phyloP scores from a whole-genome alignment of 495 filamentous ascomycete genomes.

The Xylaria sp. region DNA sequence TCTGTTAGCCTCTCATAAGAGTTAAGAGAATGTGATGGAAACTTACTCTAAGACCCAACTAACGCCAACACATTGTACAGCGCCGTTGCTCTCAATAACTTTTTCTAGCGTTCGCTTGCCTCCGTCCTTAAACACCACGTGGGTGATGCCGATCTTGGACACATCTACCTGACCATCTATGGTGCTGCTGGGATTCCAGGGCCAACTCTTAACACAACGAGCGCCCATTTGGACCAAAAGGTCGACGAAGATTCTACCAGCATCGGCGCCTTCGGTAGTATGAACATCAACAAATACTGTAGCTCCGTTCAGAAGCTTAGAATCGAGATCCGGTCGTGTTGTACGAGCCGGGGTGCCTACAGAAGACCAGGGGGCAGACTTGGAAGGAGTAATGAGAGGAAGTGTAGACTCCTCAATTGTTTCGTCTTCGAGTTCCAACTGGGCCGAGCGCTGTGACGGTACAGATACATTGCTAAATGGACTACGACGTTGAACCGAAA shows the following conservation, averaged over 20 bases:
- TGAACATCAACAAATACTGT: constrained; percentile 94
- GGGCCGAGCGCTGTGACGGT: constrained; percentile 44
- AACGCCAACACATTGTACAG: constrained; percentile 84
- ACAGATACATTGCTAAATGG: constrained; percentile 51
- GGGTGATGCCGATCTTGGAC: constrained; percentile 82
- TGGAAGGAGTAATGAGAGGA: constrained; percentile 44
- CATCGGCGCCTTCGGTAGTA: constrained; percentile 85
- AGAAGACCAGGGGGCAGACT: constrained; percentile 56
- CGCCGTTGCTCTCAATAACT: constrained; percentile 73
- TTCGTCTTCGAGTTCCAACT: constrained; percentile 31
- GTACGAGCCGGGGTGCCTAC: constrained; percentile 62
- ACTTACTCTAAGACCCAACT: constrained; percentile 88
- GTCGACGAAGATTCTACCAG: constrained; percentile 82
- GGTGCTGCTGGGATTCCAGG: constrained; percentile 70
- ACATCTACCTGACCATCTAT: constrained; percentile 43
- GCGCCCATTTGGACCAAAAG: constrained; percentile 86
- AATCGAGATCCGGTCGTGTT: constrained; percentile 58
- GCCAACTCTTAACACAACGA: constrained; percentile 81
- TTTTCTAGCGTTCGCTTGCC: constrained; percentile 87
- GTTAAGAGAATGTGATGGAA: constrained; percentile 6
- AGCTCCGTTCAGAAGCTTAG: constrained; percentile 68
- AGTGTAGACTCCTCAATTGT: constrained; percentile 27
- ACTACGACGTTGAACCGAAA: constrained; percentile 40
- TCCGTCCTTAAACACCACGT: constrained; percentile 95
- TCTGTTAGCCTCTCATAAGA: constrained; percentile 30